Evolutionary conservation across 1,139 yeast species (phyloP), one percentile per base, ranked within the genome.

Genomic region (Taphrina wiesneri): DNA sequence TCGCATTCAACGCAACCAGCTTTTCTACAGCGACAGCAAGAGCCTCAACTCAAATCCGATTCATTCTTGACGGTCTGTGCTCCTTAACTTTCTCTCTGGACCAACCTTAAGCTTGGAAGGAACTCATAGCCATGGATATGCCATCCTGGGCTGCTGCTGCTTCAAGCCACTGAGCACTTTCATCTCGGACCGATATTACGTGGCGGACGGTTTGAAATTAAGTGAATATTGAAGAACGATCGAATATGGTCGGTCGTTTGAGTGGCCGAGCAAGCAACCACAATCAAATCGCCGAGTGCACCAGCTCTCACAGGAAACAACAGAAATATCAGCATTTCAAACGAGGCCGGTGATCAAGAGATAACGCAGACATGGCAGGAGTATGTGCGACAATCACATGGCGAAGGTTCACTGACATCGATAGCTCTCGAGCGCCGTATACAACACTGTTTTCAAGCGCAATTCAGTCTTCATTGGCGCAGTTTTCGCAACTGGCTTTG

Each of bases 381-480:
- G 49, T 45, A 45, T 21, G 49, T 23, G 2, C 26, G 17, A 15
- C 28, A 11, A 1, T 41, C 0, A 1, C 11, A 13, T 19, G 23
- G 1, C 21, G 46, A 13, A 41, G 6, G 21, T 39, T 13, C 17
- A 5, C 45, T 39, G 45, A 39, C 45, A 5, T 26, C 61, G 15
- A 25, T 34, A 65, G 67, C 52, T 83, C 73, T 79, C 82, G 76
- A 75, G 87, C 57, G 77, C 84, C 61, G 73, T 86, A 71, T 85
- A 84, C 83, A 86, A 85, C 83, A 81, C 86, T 69, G 77, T 93
- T 71, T 87, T 90, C 84, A 90, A 90, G 85, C 90, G 98, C 83
- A 93, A 93, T 86, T 86, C 98, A 65, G 82, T 88, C 72, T 90
- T 84, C 79, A 96, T 93, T 71, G 92, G 91, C 71, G 82, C 96